Conservation (phyloP, 2,329 filamentous ascomycete genomes). For the Alternaria ethzedia region DNA sequence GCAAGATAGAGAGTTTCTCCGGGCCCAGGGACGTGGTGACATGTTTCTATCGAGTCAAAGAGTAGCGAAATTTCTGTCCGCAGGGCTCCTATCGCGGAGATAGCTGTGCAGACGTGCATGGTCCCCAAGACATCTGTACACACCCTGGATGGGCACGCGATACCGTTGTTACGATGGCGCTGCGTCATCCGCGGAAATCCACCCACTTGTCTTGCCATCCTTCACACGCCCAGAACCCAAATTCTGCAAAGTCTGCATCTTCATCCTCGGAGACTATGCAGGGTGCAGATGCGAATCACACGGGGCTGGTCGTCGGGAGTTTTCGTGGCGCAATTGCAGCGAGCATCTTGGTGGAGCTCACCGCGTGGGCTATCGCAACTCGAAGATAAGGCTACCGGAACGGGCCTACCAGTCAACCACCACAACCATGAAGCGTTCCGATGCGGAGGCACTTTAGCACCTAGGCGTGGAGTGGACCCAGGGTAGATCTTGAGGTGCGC, state of each 20-base stretch:
- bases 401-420: slow-evolving; percentile 21
- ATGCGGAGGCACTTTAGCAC: slow-evolving; percentile 9
- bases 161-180: slow-evolving; percentile 11
- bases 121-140: slow-evolving; percentile 3
- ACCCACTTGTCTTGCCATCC: slow-evolving; percentile 9
- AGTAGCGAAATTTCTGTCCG: slow-evolving; percentile 2
- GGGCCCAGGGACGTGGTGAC: slow-evolving; percentile 23
- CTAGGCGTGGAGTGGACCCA: slow-evolving; percentile 5
- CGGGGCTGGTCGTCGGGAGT: slow-evolving; percentile 1
- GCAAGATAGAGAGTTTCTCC: slow-evolving; percentile 32
- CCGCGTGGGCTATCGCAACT: slow-evolving; percentile 20
- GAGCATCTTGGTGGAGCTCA: slow-evolving; percentile 5
- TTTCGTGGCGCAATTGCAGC: slow-evolving; percentile 7
- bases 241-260: slow-evolving; percentile 1
- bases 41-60: slow-evolving; percentile 42
- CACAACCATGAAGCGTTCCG: slow-evolving; percentile 1
- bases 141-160: slow-evolving; percentile 17
- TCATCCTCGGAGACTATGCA: not conserved
- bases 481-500: slow-evolving; percentile 1
- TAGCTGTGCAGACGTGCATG: slow-evolving; percentile 9
- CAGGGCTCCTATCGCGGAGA: slow-evolving; percentile 21
- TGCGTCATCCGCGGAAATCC: slow-evolving; percentile 22
- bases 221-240: slow-evolving; percentile 2
- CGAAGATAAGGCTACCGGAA: slow-evolving; percentile 31
- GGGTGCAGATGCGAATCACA: slow-evolving; percentile 3